A percentile compares a stretch with the other conserved stretches of the same genome.
Conservation (phyloP, 495 filamentous ascomycete species). For the Lindgomyces ingoldianus region DNA sequence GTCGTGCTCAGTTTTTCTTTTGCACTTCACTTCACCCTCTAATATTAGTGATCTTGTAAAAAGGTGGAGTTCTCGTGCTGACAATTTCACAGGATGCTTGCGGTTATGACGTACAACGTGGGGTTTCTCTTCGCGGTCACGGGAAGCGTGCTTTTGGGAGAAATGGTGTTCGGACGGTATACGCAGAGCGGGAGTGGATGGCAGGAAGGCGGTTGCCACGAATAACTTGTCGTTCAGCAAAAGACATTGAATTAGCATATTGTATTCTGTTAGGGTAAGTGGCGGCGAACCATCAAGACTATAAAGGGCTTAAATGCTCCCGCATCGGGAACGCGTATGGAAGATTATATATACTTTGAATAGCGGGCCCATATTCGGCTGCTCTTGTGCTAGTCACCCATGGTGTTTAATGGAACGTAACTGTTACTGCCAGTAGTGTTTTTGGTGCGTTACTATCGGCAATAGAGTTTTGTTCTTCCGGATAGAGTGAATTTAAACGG, state of each 20-base stretch:
- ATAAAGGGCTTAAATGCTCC: too few relatives aligned
- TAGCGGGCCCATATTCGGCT: too few relatives aligned
- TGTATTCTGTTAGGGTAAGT: background rate
- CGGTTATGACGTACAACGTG: conserved; percentile 28
- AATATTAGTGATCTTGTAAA: background rate
- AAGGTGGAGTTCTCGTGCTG: background rate
- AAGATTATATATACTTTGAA: too few relatives aligned
- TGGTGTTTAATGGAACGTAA: too few relatives aligned
- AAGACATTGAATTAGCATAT: background rate
- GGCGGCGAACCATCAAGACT: too few relatives aligned
- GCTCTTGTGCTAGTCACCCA: too few relatives aligned
- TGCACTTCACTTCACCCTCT: background rate
- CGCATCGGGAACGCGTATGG: too few relatives aligned
- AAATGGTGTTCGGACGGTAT: conserved; percentile 17
- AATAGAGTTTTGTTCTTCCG: too few relatives aligned
- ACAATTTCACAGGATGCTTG: conserved; percentile 12
- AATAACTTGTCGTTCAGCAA: background rate
- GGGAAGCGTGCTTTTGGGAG: conserved; percentile 17
- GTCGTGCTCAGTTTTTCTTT: background rate
- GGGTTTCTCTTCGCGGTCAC: conserved; percentile 22
- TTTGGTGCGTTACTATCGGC: too few relatives aligned
- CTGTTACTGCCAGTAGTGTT: too few relatives aligned
- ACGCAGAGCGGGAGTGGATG: conserved; percentile 11
- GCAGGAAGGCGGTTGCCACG: conserved; percentile 23
- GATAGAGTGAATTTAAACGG: too few relatives aligned